phyloP scores from a whole-genome alignment of 164 flowering plant species.

The Tetrastigma voinierianum region DNA sequence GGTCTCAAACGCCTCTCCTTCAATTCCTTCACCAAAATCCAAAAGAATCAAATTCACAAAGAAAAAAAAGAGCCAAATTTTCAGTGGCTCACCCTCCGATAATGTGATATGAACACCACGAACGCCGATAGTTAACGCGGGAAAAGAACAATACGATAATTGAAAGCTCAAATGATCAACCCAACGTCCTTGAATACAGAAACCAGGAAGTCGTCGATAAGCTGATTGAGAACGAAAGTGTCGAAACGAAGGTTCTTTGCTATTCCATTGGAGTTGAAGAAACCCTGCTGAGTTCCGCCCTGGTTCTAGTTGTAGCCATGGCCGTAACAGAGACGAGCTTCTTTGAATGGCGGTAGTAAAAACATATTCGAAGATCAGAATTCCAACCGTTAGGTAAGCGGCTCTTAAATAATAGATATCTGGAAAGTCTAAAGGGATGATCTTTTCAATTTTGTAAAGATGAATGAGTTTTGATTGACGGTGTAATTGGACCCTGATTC shows the following conservation, averaged over 20 bases:
- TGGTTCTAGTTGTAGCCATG: slow-evolving; percentile 70
- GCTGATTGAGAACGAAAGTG: slow-evolving; percentile 43
- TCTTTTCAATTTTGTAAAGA: too few species aligned
- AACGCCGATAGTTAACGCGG: slow-evolving; percentile 51
- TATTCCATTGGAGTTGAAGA: slow-evolving; percentile 36
- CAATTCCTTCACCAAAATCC: slow-evolving; percentile 30
- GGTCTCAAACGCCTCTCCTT: slow-evolving; percentile 21
- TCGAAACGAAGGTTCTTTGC: slow-evolving; percentile 50
- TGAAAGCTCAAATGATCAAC: slow-evolving; percentile 42
- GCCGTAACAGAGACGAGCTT: slow-evolving; percentile 48
- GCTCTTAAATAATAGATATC: too few species aligned
- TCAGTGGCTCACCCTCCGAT: slow-evolving; percentile 37
- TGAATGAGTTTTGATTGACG: too few species aligned
- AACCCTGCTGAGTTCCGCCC: slow-evolving; percentile 64
- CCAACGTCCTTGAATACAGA: slow-evolving; percentile 41
- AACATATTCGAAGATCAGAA: slow-evolving; percentile 25
- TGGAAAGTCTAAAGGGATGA: too few species aligned
- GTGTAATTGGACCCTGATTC: too few species aligned
- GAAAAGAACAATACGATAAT: slow-evolving; percentile 54
- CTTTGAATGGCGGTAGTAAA: slow-evolving; percentile 39
- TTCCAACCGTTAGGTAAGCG: too few species aligned
- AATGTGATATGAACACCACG: slow-evolving; percentile 48
- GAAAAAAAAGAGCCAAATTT: not conserved
- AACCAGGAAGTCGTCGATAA: slow-evolving; percentile 33
- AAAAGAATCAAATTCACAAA: slow-evolving; percentile 2